Base-by-base conservation (phyloP, 768 basidiomycete genomes). In the Tricholomella constricta region DNA sequence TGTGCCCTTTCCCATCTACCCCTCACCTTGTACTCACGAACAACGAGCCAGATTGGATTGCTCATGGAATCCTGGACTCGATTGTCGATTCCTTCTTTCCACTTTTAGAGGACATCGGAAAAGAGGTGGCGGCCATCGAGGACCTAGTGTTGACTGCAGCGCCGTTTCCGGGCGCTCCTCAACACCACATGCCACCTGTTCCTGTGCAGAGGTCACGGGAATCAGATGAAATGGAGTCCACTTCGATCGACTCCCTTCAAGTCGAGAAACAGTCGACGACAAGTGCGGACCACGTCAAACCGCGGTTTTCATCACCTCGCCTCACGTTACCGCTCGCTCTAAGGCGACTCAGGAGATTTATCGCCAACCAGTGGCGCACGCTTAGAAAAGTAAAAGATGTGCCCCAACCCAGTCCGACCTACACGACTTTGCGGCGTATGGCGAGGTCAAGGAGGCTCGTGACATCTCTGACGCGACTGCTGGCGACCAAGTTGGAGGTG, bases 51-150 rank as follows among this genome's bases (percentile, higher is more conserved):
- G 94, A 94, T 65, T 96, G 93, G 92, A 91, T 98, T 58, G 93
- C 92, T 0, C 94, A 98, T 68, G 89, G 87, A 19, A 79, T 97
- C 49, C 74, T 98, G 58, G 95, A 97, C 63, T 95, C 93, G 1
- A 85, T 98, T 47, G 94, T 98, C 19, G 94, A 98, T 65, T 88
- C 91, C 1, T 95, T 95, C 71, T 93, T 94, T 66, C 92, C 92
- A 1, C 78, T 93, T 53, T 73, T 94, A 53, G 80, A 86, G 57
- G 84, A 85, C 53, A 87, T 97, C 32, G 91, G 91, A 62, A 77
- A 76, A 42, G 94, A 96, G 64, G 86, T 92, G 2, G 78, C 84
- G 54, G 82, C 82, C 15, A 85, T 95, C 48, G 92, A 95, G 62
- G 76, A 81, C 11, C 68, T 90, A 34, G 83, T 94, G 15, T 83